These are phyloP conservation scores for Wallemia hederae DNA, from an alignment of 1,284 basidiomycete species.

Conservation along the genomic window DNA sequence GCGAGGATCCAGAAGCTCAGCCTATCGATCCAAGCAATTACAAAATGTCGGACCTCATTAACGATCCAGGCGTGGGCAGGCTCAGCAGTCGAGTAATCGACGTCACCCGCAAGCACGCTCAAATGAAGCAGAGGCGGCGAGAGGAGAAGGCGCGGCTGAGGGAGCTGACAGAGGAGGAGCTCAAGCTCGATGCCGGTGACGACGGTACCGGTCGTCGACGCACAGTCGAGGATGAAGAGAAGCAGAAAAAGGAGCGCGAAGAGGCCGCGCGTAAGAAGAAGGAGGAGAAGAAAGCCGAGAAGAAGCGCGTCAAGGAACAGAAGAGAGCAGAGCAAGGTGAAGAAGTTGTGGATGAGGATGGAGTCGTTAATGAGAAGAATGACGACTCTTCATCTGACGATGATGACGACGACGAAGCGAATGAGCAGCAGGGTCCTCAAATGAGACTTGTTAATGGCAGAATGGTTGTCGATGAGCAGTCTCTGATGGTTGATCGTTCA, in stretches of 20 bases:
- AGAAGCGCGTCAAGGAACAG: background rate
- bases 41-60: constrained; percentile 45
- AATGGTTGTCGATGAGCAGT: constrained; percentile 49
- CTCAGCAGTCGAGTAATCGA: constrained; percentile 38
- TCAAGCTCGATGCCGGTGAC: constrained; percentile 3
- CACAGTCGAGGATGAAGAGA: constrained; percentile 1
- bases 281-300: background rate
- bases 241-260: constrained; percentile 1
- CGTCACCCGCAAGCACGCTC: constrained; percentile 15
- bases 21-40: constrained; percentile 34
- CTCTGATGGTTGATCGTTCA: constrained; percentile 35
- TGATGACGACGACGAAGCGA: constrained; percentile 21
- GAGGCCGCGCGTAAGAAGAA: background rate
- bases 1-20: background rate
- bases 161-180: constrained; percentile 2
- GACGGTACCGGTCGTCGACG: constrained; percentile 3
- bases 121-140: constrained; percentile 36
- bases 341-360: background rate
- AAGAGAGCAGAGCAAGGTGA: background rate
- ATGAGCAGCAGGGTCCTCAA: constrained; percentile 44
- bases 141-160: constrained; percentile 15
- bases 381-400: constrained; percentile 13
- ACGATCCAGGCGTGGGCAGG: constrained; percentile 38
- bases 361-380: background rate
- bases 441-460: constrained; percentile 51